Evolutionary conservation across 805 yeast genomes (phyloP).

Genomic region (Ogataea populi-albae): DNA sequence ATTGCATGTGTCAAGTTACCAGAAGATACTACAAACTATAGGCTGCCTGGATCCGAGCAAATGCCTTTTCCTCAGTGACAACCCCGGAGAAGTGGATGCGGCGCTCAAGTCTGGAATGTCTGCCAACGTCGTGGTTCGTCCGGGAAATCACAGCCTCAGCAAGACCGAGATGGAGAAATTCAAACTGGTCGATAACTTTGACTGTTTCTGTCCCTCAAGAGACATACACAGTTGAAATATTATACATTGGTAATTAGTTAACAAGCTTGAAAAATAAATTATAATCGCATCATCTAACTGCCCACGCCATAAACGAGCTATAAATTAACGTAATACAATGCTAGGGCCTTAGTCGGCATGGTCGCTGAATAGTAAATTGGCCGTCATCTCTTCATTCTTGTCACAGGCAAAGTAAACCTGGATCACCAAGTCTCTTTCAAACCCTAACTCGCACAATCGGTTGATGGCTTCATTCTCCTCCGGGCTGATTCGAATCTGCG

Average conservation of each 20-base stretch:
- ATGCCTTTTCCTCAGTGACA: conserved; percentile 72
- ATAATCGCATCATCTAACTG: too few relatives aligned
- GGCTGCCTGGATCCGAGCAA: conserved; percentile 17
- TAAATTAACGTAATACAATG: conserved; percentile 1
- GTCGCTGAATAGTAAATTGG: conserved; percentile 78
- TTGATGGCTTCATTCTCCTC: conserved; percentile 88
- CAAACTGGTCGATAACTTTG: conserved; percentile 31
- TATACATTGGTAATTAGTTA: too few relatives aligned
- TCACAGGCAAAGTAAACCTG: conserved; percentile 98
- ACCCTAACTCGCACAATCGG: conserved; percentile 89
- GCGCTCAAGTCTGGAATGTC: conserved; percentile 64
- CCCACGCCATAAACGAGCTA: too few relatives aligned
- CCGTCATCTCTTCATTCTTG: conserved; percentile 94
- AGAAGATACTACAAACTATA: conserved; percentile 42
- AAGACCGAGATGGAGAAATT: conserved; percentile 31
- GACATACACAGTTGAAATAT: conserved; percentile 6
- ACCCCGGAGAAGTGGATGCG: conserved; percentile 71
- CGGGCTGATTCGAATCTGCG: conserved; percentile 63
- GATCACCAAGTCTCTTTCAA: conserved; percentile 80
- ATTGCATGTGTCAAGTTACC: conserved; percentile 54
- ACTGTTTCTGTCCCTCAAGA: conserved; percentile 16
- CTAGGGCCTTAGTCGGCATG: conserved; percentile 33
- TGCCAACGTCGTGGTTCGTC: conserved; percentile 60
- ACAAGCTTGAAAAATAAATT: too few relatives aligned
- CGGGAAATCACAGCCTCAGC: conserved; percentile 64